Percentiles rank a stretch among this genome's conserved stretches.
phyloP scores from a whole-genome alignment of 2,329 filamentous ascomycete genomes.

The Cladosporium sp. region DNA sequence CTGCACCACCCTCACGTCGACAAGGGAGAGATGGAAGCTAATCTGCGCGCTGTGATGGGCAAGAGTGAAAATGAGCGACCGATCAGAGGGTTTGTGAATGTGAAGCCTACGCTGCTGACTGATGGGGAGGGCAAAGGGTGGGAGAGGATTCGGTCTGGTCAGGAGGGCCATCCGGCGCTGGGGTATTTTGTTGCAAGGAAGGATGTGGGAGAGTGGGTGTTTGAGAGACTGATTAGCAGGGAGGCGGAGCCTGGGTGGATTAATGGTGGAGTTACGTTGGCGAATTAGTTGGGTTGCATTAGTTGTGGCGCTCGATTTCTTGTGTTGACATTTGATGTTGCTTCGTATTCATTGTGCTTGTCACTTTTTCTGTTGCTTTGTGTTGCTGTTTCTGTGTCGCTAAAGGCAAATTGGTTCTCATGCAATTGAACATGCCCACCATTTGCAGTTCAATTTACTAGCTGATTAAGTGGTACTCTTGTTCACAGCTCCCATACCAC shows the following conservation, averaged over 20 bases:
- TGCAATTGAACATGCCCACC: too few species aligned
- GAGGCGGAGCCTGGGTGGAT: conserved; percentile 31
- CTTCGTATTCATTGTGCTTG: background rate
- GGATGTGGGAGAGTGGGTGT: conserved; percentile 45
- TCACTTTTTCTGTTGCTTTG: too few species aligned
- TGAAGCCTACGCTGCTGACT: conserved; percentile 41
- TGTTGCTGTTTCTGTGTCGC: too few species aligned
- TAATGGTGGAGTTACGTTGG: conserved; percentile 38
- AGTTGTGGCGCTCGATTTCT: background rate
- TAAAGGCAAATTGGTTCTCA: too few species aligned
- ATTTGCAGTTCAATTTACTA: too few species aligned
- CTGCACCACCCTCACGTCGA: conserved; percentile 42
- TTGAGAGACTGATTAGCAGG: conserved; percentile 35
- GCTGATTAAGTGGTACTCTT: background rate
- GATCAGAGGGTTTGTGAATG: conserved; percentile 35
- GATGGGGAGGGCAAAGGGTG: conserved; percentile 34
- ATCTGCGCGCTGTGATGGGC: conserved; percentile 32
- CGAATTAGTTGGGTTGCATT: conserved; percentile 5
- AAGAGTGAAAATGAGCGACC: conserved; percentile 25
- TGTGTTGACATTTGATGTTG: background rate
- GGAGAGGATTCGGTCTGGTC: conserved; percentile 35
- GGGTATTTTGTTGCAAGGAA: conserved; percentile 41
- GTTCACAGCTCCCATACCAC: background rate
- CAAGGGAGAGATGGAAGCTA: conserved; percentile 40
- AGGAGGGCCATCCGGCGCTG: conserved; percentile 36